These are phyloP conservation scores for Candida sanyiensis DNA, from an alignment of 805 yeast species.

Conservation along the genomic window DNA sequence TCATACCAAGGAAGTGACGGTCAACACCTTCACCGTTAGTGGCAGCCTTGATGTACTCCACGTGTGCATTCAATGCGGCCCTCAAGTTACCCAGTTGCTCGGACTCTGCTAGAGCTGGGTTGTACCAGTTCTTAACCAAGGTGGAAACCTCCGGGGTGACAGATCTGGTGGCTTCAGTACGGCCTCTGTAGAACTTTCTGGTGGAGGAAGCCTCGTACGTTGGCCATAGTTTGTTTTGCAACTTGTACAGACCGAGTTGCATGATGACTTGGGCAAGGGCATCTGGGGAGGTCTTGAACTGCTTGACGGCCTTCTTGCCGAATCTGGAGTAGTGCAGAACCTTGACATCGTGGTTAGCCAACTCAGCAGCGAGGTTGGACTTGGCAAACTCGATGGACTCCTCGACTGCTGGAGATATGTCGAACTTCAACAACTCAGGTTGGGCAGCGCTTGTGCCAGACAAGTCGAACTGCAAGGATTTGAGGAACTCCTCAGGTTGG, in stretches of 20 bases:
- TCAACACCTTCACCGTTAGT: slow-evolving; percentile 86
- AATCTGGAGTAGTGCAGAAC: slow-evolving; percentile 77
- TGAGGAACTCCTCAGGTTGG: slow-evolving; percentile 30
- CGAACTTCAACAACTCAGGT: slow-evolving; percentile 44
- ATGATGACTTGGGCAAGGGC: slow-evolving; percentile 87
- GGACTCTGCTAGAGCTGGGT: slow-evolving; percentile 37
- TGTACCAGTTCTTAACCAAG: slow-evolving; percentile 72
- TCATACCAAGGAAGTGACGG: slow-evolving; percentile 87
- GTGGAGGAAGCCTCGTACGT: slow-evolving; percentile 97
- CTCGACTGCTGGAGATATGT: slow-evolving; percentile 47
- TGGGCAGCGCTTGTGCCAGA: neutral
- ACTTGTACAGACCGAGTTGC: slow-evolving; percentile 85
- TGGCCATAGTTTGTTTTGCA: slow-evolving; percentile 75
- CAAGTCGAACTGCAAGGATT: slow-evolving; percentile 13
- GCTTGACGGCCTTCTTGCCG: slow-evolving; percentile 83
- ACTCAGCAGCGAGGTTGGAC: slow-evolving; percentile 46
- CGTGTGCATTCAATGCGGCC: slow-evolving; percentile 69
- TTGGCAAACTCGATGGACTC: slow-evolving; percentile 51
- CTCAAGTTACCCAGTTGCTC: slow-evolving; percentile 66
- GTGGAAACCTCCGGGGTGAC: slow-evolving; percentile 66
- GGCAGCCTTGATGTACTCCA: slow-evolving; percentile 67
- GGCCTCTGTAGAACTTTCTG: slow-evolving; percentile 78
- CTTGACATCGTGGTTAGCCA: slow-evolving; percentile 61
- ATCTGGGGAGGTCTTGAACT: slow-evolving; percentile 85
- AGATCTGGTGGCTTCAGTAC: slow-evolving; percentile 90